Percentiles rank a stretch among this genome's conserved stretches.
Evolutionary conservation across 305 asterid species (phyloP).

Genomic region (Rubia peregrina): DNA sequence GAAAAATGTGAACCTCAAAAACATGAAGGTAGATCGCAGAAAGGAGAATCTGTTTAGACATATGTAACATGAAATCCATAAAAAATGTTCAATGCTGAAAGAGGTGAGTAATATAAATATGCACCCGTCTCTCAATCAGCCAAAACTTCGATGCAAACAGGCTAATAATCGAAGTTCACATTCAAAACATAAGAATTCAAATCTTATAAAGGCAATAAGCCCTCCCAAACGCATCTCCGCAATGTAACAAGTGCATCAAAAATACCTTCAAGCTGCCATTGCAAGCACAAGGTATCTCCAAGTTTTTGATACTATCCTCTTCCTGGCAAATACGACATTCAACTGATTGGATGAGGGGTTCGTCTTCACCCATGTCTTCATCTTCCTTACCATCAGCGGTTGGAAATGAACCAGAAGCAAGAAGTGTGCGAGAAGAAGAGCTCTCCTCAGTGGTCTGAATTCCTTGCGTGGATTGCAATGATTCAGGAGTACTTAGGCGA

Average conservation of each 20-base stretch:
- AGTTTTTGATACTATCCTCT: slow-evolving; percentile 35
- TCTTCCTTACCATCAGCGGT: slow-evolving; percentile 24
- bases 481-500: slow-evolving; percentile 21
- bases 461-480: slow-evolving; percentile 23
- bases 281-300: slow-evolving; percentile 46
- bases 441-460: slow-evolving; percentile 20
- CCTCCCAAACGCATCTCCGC: neutral
- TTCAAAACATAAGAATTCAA: neutral
- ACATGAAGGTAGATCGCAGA: neutral
- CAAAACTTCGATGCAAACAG: neutral
- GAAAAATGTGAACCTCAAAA: neutral
- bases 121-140: neutral
- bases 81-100: neutral
- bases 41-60: neutral
- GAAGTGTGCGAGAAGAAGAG: slow-evolving; percentile 18
- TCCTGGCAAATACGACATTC: slow-evolving; percentile 57
- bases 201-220: neutral
- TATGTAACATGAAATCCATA: neutral
- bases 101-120: neutral
- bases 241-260: slow-evolving; percentile 7
- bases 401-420: slow-evolving; percentile 24
- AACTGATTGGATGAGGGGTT: slow-evolving; percentile 34
- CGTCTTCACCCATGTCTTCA: slow-evolving; percentile 25
- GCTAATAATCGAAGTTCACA: neutral
- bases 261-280: slow-evolving; percentile 47